Conservation (phyloP, 208 protist genomes). For the Leishmania arabica region DNA sequence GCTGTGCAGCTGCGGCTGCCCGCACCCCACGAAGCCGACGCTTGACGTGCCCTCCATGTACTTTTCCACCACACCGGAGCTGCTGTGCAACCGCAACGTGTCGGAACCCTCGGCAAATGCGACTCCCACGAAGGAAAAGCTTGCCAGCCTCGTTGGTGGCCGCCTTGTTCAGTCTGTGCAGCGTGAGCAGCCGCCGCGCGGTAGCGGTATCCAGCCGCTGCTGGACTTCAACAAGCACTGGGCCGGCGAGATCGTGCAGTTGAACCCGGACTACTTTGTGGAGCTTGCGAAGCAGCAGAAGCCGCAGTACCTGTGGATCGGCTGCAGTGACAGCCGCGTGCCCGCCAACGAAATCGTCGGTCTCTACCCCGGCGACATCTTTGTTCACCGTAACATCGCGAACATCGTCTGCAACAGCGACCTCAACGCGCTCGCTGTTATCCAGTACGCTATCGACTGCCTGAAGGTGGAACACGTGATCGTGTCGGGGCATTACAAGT, state of each 20-base stretch:
- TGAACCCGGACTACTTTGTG: slow-evolving; percentile 90
- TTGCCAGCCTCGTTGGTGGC: slow-evolving; percentile 39
- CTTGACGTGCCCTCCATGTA: slow-evolving; percentile 21
- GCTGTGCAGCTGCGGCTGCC: slow-evolving; percentile 33
- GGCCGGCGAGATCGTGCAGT: slow-evolving; percentile 65
- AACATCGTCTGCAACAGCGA: slow-evolving; percentile 93
- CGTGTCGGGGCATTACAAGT: slow-evolving; percentile 94
- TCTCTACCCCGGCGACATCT: slow-evolving; percentile 91
- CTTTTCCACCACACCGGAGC: slow-evolving; percentile 16
- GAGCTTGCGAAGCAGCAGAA: slow-evolving; percentile 75
- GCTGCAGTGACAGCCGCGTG: slow-evolving; percentile 90
- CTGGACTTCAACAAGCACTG: slow-evolving; percentile 91
- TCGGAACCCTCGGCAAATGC: neutral
- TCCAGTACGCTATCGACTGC: slow-evolving; percentile 94
- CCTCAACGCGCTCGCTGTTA: slow-evolving; percentile 89
- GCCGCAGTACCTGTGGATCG: slow-evolving; percentile 95
- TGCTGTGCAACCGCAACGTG: slow-evolving; percentile 3
- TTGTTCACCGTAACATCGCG: slow-evolving; percentile 96
- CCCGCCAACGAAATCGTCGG: slow-evolving; percentile 89
- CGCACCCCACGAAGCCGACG: slow-evolving; percentile 18
- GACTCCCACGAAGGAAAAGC: slow-evolving; percentile 17
- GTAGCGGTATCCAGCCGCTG: slow-evolving; percentile 75
- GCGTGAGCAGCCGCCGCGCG: slow-evolving; percentile 60
- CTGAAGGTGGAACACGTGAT: slow-evolving; percentile 95
- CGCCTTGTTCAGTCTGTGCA: slow-evolving; percentile 65